Evolutionary conservation across 202 grass and related monocot genomes (phyloP).

Genomic region (Musa balbisiana): DNA sequence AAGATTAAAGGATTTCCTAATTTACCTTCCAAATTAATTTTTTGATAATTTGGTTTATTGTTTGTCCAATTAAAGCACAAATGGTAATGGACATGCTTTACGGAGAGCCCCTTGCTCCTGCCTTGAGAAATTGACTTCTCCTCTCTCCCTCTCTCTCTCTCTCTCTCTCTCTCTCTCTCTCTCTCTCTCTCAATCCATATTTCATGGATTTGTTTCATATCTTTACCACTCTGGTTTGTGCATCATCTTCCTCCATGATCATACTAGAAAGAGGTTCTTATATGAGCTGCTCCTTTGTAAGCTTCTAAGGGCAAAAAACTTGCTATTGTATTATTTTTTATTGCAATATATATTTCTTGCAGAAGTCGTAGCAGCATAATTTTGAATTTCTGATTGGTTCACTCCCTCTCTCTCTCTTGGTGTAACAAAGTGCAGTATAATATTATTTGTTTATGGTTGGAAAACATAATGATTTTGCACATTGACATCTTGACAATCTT

Average conservation of each 20-base stretch:
- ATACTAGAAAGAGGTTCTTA: not conserved
- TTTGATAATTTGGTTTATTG: not conserved
- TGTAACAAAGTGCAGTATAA: not conserved
- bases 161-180: not conserved
- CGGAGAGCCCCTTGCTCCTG: not conserved
- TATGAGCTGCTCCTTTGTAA: not conserved
- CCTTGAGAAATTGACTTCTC: not conserved
- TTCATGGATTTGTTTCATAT: not conserved
- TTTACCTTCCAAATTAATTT: not conserved
- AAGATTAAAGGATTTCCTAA: not conserved
- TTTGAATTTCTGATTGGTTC: not conserved
- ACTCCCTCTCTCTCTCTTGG: not conserved
- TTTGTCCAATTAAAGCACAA: not conserved
- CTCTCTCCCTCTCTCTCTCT: not conserved
- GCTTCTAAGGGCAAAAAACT: not conserved
- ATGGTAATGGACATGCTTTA: not conserved
- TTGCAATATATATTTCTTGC: not conserved
- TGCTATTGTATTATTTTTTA: not conserved
- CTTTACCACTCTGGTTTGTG: not conserved
- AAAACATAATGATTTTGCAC: not conserved
- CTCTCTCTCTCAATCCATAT: not conserved
- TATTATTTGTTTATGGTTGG: not conserved
- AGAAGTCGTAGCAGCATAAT: not conserved
- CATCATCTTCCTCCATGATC: not conserved
- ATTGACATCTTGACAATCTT: not conserved